A percentile compares a stretch with the other conserved stretches of the same genome.
Conservation (phyloP, 345 rosid genomes). For the Eucalyptus cloeziana region DNA sequence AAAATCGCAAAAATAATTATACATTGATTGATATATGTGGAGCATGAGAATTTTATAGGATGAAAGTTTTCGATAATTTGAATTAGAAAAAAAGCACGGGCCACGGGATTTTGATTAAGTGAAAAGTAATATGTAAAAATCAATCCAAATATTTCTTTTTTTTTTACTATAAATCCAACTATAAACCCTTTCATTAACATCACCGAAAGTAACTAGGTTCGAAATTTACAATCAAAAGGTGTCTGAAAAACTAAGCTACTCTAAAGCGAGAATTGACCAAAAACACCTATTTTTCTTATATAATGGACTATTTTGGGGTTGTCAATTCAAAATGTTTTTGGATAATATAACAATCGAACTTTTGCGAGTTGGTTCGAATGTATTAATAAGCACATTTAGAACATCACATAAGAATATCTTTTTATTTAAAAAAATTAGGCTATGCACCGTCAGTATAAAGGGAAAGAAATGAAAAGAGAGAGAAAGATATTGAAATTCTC, state of each 20-base stretch:
- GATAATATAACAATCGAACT: background rate
- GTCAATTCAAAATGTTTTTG: background rate
- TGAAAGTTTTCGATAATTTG: background rate
- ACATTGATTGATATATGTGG: background rate
- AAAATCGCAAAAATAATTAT: background rate
- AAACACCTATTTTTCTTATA: background rate
- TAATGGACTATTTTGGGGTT: background rate
- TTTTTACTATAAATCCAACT: background rate
- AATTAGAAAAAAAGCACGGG: background rate
- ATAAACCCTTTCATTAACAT: background rate
- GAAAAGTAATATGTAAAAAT: background rate
- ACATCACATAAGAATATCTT: background rate
- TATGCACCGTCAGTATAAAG: background rate
- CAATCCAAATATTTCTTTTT: background rate
- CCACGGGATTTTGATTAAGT: rapidly evolving
- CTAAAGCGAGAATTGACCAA: background rate
- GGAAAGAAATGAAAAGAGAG: background rate
- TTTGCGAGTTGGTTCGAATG: background rate
- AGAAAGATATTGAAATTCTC: background rate
- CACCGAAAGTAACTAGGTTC: background rate
- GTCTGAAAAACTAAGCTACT: background rate
- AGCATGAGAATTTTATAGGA: background rate
- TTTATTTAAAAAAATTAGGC: background rate
- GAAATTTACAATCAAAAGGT: background rate
- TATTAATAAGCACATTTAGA: background rate